A percentile compares a stretch with the other conserved stretches of the same genome.
Evolutionary conservation across 1,284 basidiomycete species (phyloP).

Genomic region (Tetrapyrgos nigripes): DNA sequence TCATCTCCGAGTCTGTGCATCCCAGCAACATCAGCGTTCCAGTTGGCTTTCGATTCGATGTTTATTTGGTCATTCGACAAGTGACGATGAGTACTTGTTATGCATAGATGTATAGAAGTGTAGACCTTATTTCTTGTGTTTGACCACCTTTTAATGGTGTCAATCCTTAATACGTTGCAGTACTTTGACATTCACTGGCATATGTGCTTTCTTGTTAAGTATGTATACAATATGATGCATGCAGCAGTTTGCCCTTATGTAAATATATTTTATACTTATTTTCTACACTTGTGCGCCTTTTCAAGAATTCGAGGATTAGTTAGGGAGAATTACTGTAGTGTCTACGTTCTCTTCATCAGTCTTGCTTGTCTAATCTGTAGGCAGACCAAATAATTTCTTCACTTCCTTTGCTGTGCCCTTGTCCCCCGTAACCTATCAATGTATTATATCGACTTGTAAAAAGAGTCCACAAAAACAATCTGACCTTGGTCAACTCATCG

Average conservation of each 20-base stretch:
- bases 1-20: not conserved
- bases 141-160: not conserved
- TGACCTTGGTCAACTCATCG: slow-evolving; percentile 87
- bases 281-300: too few species aligned
- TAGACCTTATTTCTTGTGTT: slow-evolving; percentile 3
- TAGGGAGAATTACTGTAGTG: too few species aligned
- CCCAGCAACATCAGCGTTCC: not conserved
- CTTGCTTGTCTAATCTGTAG: not conserved
- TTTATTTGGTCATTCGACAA: not conserved
- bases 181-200: too few species aligned
- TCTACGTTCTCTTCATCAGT: not conserved
- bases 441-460: slow-evolving; percentile 4
- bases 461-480: slow-evolving; percentile 1
- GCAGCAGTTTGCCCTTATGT: too few species aligned
- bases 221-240: too few species aligned
- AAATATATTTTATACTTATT: too few species aligned
- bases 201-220: too few species aligned
- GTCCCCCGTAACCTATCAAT: slow-evolving; percentile 53
- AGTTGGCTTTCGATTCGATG: not conserved
- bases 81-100: not conserved
- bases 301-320: too few species aligned
- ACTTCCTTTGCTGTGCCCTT: slow-evolving; percentile 46
- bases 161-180: not conserved
- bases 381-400: slow-evolving; percentile 45
- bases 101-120: slow-evolving; percentile 2